These are phyloP conservation scores for Davidsoniella australis DNA, from an alignment of 2,329 filamentous ascomycete genomes.

Conservation along the genomic window DNA sequence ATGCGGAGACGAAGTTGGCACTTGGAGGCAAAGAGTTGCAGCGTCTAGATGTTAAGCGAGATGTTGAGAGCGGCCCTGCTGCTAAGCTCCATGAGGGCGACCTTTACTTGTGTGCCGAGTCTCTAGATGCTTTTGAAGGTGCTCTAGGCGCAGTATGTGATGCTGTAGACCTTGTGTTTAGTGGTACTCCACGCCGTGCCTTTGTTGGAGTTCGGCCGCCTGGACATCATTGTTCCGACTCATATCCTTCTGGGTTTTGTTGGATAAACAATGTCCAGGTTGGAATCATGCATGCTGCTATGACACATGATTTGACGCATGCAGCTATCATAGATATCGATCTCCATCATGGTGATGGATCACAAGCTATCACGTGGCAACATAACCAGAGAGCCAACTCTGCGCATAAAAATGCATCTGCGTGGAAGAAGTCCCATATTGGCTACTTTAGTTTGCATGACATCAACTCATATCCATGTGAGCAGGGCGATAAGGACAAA, in stretches of 20 bases:
- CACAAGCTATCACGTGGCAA: slow-evolving; percentile 81
- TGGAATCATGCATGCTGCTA: slow-evolving; percentile 77
- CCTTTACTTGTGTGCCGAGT: slow-evolving; percentile 77
- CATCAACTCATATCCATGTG: slow-evolving; percentile 96
- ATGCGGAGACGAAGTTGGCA: slow-evolving; percentile 62
- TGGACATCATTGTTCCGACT: slow-evolving; percentile 84
- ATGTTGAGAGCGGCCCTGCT: slow-evolving; percentile 26
- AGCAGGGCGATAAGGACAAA: slow-evolving; percentile 83
- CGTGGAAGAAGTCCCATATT: slow-evolving; percentile 70
- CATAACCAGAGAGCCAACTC: slow-evolving; percentile 71
- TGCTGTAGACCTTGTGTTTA: slow-evolving; percentile 73
- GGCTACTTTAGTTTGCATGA: slow-evolving; percentile 96
- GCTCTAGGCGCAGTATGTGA: slow-evolving; percentile 87
- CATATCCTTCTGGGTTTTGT: slow-evolving; percentile 86
- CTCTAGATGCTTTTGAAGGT: slow-evolving; percentile 72
- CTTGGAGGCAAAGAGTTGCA: slow-evolving; percentile 61
- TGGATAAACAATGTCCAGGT: slow-evolving; percentile 99
- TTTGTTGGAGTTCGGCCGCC: slow-evolving; percentile 89
- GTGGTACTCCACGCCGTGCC: slow-evolving; percentile 45
- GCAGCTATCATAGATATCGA: slow-evolving; percentile 89
- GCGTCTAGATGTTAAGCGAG: slow-evolving; percentile 45
- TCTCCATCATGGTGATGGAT: slow-evolving; percentile 87
- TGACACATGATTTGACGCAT: slow-evolving; percentile 74
- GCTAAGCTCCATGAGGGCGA: slow-evolving; percentile 66
- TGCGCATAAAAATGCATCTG: slow-evolving; percentile 50